These are phyloP conservation scores for Vaccinium macrocarpon DNA, from an alignment of 148 eudicot species.

Conservation along the genomic window DNA sequence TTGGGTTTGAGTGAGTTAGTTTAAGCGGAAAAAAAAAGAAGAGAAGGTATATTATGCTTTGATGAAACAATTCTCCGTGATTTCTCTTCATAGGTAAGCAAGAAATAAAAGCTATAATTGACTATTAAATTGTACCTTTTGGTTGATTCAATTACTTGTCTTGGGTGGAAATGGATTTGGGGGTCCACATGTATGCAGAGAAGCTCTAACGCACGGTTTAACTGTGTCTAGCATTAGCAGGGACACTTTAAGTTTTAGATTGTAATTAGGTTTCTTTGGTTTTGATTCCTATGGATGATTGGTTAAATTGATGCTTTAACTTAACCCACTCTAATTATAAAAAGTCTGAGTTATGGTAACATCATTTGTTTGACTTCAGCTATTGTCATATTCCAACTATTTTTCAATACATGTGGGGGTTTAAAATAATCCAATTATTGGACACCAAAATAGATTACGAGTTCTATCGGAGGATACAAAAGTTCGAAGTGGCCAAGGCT, in stretches of 20 bases:
- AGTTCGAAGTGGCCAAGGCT: too few relatives aligned
- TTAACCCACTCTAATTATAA: not conserved
- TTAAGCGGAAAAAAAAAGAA: too few relatives aligned
- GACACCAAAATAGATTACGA: too few relatives aligned
- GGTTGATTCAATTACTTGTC: slow-evolving; percentile 48
- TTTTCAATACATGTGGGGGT: not conserved
- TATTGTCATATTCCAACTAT: not conserved
- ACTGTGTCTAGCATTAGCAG: slow-evolving; percentile 65
- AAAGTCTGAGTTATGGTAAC: not conserved
- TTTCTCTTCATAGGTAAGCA: not conserved
- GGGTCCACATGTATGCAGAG: slow-evolving; percentile 62
- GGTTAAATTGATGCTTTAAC: not conserved
- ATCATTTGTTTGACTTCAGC: not conserved
- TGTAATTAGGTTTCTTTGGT: not conserved
- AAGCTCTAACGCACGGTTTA: slow-evolving; percentile 53
- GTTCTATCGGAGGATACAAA: too few relatives aligned
- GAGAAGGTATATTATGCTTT: slow-evolving; percentile 35
- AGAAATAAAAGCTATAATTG: not conserved
- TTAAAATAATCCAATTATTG: not conserved
- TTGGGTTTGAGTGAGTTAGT: too few relatives aligned
- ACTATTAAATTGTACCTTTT: slow-evolving; percentile 12
- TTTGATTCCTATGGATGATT: not conserved
- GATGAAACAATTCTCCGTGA: not conserved
- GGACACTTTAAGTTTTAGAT: slow-evolving; percentile 18
- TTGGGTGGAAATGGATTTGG: slow-evolving; percentile 71